Evolutionary conservation across 1,139 yeast species (phyloP), one percentile per base, ranked within the genome.

Genomic region (Scheffersomyces titani): DNA sequence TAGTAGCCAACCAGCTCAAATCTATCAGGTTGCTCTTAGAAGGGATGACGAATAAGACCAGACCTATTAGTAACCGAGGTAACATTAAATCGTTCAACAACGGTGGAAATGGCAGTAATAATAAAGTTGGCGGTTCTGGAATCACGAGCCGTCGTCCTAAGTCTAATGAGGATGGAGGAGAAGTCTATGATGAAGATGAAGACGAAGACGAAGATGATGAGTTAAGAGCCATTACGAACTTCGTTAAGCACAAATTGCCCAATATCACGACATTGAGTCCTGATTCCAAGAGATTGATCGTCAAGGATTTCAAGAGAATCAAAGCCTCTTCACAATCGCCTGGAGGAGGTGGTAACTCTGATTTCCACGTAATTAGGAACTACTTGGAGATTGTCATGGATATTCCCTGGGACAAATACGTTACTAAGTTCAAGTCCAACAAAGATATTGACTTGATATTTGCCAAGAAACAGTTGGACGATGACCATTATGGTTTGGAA

Each of bases 401-500:
- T 61, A 73, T 89, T 50, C 96, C 92, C 50, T 84, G 90, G 90
- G 75, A 79, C 59, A 65, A 71, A 46, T 75, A 68, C 58, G 73
- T 78, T 40, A 70, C 82, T 6, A 75, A 71, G 58, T 78, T 77
- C 63, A 65, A 68, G 52, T 65, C 74, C n/a, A 78, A 79, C 60
- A 74, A 71, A 54, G 81, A 79, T 49, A 75, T 86, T 54, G 85
- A 89, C 62, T 71, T 90, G 22, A 70, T 65, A 1, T 71, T 70
- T 13, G 96, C 97, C 0, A 80, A 81, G 57, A 70, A 73, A 19
- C 86, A 87, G 59, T 76, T 93, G 49, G 92, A 92, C 68, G 80
- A 79, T 44, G 97, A 92, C 63, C 98, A 93, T 72, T 90, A 86
- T 69, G 98, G 98, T 0, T 78, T 93, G 68, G 85, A 86, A 57